phyloP scores from a whole-genome alignment of 2,329 filamentous ascomycete genomes.

The Pseudocercospora fuligena region DNA sequence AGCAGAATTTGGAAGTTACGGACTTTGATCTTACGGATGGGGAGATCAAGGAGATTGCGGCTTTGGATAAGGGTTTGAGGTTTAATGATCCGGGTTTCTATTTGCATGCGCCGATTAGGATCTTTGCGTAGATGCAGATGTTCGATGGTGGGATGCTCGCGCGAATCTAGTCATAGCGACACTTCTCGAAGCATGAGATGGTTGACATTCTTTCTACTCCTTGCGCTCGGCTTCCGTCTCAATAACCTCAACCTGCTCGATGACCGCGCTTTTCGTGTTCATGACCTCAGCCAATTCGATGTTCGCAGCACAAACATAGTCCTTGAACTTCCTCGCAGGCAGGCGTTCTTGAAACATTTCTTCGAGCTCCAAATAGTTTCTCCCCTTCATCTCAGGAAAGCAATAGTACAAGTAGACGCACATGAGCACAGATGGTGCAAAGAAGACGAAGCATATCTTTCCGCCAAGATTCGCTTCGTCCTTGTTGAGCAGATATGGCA shows the following conservation, averaged over 20 bases:
- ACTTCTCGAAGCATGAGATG: background rate
- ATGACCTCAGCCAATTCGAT: background rate
- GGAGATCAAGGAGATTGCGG: conserved; percentile 18
- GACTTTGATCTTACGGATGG: conserved; percentile 19
- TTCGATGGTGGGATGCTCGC: background rate
- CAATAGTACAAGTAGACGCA: background rate
- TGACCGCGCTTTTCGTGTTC: background rate
- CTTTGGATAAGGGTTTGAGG: conserved; percentile 16
- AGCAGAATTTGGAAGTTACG: conserved; percentile 20
- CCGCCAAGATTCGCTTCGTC: background rate
- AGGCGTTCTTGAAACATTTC: background rate
- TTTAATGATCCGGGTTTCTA: conserved; percentile 25
- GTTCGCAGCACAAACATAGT: background rate
- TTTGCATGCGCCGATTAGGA: conserved; percentile 17
- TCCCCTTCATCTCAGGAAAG: background rate
- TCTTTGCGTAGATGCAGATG: conserved; percentile 15
- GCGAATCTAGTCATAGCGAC: background rate
- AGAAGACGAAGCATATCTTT: background rate
- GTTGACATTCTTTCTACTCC: background rate
- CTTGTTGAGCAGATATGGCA: background rate
- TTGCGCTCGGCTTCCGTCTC: background rate
- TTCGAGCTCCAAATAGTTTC: background rate
- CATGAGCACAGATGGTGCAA: background rate
- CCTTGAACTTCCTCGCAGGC: background rate
- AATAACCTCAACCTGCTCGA: background rate